phyloP scores from a whole-genome alignment of 2,329 filamentous ascomycete species.

The Colletotrichum graminicola region DNA sequence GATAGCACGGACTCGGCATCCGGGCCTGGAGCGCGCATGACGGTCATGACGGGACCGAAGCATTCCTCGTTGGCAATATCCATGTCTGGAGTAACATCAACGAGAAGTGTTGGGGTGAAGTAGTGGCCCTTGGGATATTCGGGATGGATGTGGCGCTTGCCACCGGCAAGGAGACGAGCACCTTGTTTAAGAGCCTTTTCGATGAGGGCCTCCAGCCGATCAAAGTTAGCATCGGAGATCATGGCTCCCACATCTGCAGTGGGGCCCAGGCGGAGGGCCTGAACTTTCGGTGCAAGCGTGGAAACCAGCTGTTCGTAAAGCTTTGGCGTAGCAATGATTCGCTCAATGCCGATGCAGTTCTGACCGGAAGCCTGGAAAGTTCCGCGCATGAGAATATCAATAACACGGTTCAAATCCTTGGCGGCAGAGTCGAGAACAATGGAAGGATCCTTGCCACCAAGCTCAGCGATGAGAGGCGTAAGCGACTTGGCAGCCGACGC shows the following conservation, averaged over 20 bases:
- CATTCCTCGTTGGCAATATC: slow-evolving; percentile 89
- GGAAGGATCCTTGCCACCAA: slow-evolving; percentile 95
- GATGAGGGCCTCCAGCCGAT: slow-evolving; percentile 81
- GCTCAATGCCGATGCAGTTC: slow-evolving; percentile 98
- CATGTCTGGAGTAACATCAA: slow-evolving; percentile 90
- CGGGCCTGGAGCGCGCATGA: slow-evolving; percentile 80
- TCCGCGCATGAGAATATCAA: slow-evolving; percentile 87
- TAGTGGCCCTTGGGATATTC: slow-evolving; percentile 85
- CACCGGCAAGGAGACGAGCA: slow-evolving; percentile 85
- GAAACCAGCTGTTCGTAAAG: slow-evolving; percentile 80
- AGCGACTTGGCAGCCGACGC: slow-evolving; percentile 86
- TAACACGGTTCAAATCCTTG: slow-evolving; percentile 76
- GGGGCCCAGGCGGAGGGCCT: slow-evolving; percentile 80
- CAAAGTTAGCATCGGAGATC: slow-evolving; percentile 84
- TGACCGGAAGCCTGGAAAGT: slow-evolving; percentile 96
- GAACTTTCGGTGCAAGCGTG: slow-evolving; percentile 79
- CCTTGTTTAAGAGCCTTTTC: slow-evolving; percentile 81
- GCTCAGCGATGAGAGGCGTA: slow-evolving; percentile 90
- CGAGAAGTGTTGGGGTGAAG: slow-evolving; percentile 90
- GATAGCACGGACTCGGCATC: slow-evolving; percentile 73
- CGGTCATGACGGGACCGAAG: slow-evolving; percentile 89
- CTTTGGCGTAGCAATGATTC: slow-evolving; percentile 83
- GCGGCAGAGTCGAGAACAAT: slow-evolving; percentile 85
- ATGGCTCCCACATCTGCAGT: slow-evolving; percentile 88
- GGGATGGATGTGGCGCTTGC: slow-evolving; percentile 78